Evolutionary conservation across 176 grass and related monocot species (phyloP).

Genomic region (Bothriochloa decipiens): DNA sequence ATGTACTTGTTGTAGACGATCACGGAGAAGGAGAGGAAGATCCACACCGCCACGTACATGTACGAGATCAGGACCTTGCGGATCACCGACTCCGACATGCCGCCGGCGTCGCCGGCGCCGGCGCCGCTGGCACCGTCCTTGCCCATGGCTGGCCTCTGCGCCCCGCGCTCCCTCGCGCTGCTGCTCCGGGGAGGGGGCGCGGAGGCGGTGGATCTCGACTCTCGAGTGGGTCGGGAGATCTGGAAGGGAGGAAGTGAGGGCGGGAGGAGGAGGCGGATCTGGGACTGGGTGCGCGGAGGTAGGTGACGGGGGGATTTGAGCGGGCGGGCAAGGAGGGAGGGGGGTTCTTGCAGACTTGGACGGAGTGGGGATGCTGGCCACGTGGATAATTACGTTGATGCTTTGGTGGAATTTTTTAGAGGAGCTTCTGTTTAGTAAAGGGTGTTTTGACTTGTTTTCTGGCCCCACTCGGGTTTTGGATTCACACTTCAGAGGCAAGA

Average conservation of each 20-base stretch:
- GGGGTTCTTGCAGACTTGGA: conserved; percentile 12
- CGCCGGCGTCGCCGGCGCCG: conserved; percentile 39
- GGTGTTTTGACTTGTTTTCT: conserved; percentile 15
- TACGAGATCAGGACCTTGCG: conserved; percentile 89
- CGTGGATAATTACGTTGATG: conserved; percentile 26
- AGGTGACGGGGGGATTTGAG: conserved; percentile 39
- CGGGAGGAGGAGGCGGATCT: conserved; percentile 36
- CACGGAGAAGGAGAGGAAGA: conserved; percentile 90
- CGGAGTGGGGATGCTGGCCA: conserved; percentile 30
- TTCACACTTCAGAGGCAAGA: background rate
- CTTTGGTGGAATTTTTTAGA: background rate
- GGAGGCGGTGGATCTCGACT: conserved; percentile 22
- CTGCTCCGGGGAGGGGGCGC: background rate
- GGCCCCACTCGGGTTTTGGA: background rate
- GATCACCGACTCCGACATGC: conserved; percentile 70
- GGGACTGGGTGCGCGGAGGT: conserved; percentile 33
- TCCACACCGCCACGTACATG: conserved; percentile 94
- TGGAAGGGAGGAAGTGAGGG: background rate
- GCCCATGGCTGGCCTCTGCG: conserved; percentile 45
- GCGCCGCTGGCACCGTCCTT: conserved; percentile 42
- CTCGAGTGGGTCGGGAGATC: conserved; percentile 27
- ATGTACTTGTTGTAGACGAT: conserved; percentile 99
- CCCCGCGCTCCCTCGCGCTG: background rate
- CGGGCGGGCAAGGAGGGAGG: background rate
- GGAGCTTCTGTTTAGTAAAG: background rate